Evolutionary conservation across 2,329 filamentous ascomycete species (phyloP), one percentile per base, ranked within the genome.

Genomic region (Bipolaris zeicola): DNA sequence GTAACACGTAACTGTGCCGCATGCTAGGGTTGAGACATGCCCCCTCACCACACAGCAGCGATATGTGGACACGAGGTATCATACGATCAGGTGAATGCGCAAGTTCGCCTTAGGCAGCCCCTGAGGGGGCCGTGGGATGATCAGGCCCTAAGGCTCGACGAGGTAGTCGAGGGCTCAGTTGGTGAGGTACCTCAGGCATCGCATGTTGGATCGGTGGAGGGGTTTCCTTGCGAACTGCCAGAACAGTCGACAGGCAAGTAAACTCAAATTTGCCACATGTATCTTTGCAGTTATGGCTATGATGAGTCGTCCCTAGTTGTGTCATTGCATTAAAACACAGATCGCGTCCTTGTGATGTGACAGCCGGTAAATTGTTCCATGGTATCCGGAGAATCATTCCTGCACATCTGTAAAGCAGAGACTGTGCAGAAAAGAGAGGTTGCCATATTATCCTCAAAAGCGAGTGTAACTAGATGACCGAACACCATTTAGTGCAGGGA

Each of bases 1-100:
- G 44, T 22, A 45, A 50, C 31, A 49, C 44, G 37, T n/a, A 36
- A 48, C 39, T 54, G 43, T 57, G 50, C 50, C 50, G 33, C 31
- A 26, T 33, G 11, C 18, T 34, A 38, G 44, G 50, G 44, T 51
- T 54, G 28, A 39, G 54, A 50, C 33, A 39, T 54, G 45, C 50
- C 45, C 22, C 36, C n/a, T n/a, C 3, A 20, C 41, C 49, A 37
- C 31, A 43, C 38, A 42, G 37, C 22, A 31, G 26, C 18, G 22
- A 31, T 31, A 31, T 31, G 28, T 10, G 41, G 7, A 13, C n/a
- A 6, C 28, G 28, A 41, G 45, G 39, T 22, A 42, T 22, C 26
- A n/a, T 41, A 26, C n/a, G 8, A 38, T 37, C 18, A 8, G 20
- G 18, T 38, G 33, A 22, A 43, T 14, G 31, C 50, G 24, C 13